phyloP scores from a whole-genome alignment of 306 rosid species.

The Mimosa pudica region DNA sequence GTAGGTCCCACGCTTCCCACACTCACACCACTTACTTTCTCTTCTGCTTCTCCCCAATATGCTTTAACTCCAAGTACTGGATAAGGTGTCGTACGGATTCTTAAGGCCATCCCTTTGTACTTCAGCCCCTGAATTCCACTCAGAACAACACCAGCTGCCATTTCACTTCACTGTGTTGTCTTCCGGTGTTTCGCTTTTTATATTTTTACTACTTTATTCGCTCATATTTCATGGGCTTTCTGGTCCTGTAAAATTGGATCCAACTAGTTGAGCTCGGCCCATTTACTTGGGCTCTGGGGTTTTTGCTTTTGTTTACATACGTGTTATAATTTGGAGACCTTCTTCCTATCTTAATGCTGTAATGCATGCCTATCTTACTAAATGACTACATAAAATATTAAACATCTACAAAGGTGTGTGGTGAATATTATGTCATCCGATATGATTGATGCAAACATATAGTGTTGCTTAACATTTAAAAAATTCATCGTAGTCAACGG shows the following conservation, averaged over 20 bases:
- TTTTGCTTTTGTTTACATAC: no score
- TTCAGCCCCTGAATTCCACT: slow-evolving; percentile 28
- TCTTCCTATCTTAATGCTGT: not conserved
- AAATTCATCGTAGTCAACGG: not conserved
- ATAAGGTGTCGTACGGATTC: slow-evolving; percentile 20
- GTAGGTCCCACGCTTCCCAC: slow-evolving; percentile 22
- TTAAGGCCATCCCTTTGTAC: slow-evolving; percentile 27
- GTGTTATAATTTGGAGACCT: not conserved
- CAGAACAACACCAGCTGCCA: not conserved
- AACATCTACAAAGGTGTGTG: not conserved
- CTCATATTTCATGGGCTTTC: not conserved
- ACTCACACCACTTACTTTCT: slow-evolving; percentile 20
- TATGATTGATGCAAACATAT: not conserved
- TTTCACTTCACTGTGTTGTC: not conserved
- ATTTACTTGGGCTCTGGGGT: not conserved
- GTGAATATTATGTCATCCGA: not conserved
- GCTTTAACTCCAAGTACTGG: slow-evolving; percentile 36
- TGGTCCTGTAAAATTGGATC: not conserved
- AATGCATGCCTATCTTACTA: not conserved
- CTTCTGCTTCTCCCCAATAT: slow-evolving; percentile 38
- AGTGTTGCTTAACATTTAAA: not conserved
- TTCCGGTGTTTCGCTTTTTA: not conserved
- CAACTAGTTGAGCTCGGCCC: not conserved
- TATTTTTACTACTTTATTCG: accelerated
- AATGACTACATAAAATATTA: not conserved